These are phyloP conservation scores for Epicoccum sorghinum DNA, from an alignment of 2,329 filamentous ascomycete genomes.

Conservation along the genomic window DNA sequence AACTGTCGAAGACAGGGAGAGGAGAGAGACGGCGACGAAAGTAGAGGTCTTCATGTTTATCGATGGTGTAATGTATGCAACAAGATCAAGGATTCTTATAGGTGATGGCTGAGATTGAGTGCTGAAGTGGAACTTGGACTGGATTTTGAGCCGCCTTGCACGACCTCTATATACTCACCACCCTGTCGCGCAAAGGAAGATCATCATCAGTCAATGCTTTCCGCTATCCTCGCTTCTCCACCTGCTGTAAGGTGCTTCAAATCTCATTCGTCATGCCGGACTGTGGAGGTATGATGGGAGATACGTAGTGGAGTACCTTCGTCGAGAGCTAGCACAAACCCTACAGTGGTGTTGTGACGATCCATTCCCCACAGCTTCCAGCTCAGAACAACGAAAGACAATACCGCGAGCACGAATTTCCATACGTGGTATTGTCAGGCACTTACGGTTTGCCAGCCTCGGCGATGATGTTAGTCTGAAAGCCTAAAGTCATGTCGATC, in stretches of 20 bases:
- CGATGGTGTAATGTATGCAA: background rate
- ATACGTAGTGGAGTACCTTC: background rate
- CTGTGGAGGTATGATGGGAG: background rate
- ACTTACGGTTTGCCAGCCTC: conserved; percentile 4
- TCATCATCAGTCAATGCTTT: background rate
- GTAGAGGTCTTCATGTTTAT: conserved; percentile 8
- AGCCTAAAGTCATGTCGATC: background rate
- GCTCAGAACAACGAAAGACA: background rate
- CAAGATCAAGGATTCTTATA: background rate
- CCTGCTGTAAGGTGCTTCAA: background rate
- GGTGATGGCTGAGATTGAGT: background rate
- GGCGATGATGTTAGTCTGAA: background rate
- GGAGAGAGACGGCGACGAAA: conserved; percentile 20
- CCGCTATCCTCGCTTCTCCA: background rate
- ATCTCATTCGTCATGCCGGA: conserved; percentile 4
- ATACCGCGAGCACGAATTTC: background rate
- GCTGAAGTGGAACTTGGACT: background rate
- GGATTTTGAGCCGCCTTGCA: background rate
- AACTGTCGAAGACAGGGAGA: conserved; percentile 23
- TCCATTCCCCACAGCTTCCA: background rate
- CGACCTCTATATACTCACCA: conserved; percentile 1
- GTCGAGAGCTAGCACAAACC: background rate
- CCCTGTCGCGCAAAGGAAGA: background rate
- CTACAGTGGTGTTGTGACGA: conserved; percentile 5
- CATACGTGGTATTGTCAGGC: background rate